Conservation (phyloP, 1,284 basidiomycete genomes). For the Mycena sp. region DNA sequence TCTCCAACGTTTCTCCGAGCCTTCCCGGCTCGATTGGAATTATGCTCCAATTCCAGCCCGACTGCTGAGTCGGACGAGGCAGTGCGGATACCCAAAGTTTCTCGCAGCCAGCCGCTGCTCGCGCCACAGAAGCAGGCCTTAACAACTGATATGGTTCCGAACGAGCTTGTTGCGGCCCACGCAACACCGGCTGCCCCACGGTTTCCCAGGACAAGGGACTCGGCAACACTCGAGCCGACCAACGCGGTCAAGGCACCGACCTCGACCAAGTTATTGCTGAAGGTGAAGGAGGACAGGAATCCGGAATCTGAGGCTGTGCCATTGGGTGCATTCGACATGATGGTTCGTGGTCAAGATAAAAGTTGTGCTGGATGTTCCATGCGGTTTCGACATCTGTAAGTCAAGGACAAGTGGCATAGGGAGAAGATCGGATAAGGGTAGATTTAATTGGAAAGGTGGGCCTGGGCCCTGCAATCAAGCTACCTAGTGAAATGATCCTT, state of each 20-base stretch:
- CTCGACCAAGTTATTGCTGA: constrained; percentile 29
- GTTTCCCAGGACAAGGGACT: constrained; percentile 29
- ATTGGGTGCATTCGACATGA: no score
- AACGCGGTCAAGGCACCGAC: constrained; percentile 33
- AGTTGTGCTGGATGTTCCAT: no score
- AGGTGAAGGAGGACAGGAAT: not conserved
- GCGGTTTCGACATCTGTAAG: no score
- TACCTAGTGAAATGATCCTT: no score
- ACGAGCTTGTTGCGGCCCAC: constrained; percentile 33
- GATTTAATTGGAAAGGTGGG: no score
- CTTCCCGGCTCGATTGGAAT: constrained; percentile 19
- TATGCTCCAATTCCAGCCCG: constrained; percentile 22
- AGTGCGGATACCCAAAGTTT: constrained; percentile 28
- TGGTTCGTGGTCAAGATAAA: no score
- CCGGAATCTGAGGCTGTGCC: no score
- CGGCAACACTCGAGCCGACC: constrained; percentile 29
- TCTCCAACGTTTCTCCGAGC: constrained; percentile 20
- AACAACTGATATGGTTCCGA: constrained; percentile 29
- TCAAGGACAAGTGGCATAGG: no score
- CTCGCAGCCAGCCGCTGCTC: constrained; percentile 28
- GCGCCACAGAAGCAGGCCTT: constrained; percentile 28
- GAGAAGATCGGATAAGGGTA: no score
- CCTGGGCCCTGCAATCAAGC: no score
- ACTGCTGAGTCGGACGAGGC: constrained; percentile 21
- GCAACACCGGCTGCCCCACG: constrained; percentile 30